Conservation (phyloP, 2,329 filamentous ascomycete species). For the Penicillium sp. region DNA sequence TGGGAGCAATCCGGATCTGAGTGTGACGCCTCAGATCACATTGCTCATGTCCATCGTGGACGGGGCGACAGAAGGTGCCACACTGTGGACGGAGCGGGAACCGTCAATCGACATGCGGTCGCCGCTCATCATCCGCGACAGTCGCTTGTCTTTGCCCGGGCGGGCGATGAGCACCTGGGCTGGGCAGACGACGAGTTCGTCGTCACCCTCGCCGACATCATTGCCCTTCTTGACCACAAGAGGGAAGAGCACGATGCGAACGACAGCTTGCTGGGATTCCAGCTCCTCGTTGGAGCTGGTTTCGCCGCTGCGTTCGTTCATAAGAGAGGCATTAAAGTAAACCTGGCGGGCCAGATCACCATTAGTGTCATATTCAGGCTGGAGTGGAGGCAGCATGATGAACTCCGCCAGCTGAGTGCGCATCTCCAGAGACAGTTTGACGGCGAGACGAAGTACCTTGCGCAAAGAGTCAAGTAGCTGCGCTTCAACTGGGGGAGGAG, state of each 20-base stretch:
- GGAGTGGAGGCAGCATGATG: slow-evolving; percentile 93
- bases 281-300: slow-evolving; percentile 70
- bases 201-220: slow-evolving; percentile 77
- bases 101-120: slow-evolving; percentile 43
- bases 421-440: slow-evolving; percentile 92
- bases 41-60: slow-evolving; percentile 43
- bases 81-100: slow-evolving; percentile 39
- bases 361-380: slow-evolving; percentile 89
- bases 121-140: slow-evolving; percentile 37
- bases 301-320: slow-evolving; percentile 84
- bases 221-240: slow-evolving; percentile 94
- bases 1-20: slow-evolving; percentile 21
- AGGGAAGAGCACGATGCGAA: slow-evolving; percentile 91
- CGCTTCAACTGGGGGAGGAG: slow-evolving; percentile 70
- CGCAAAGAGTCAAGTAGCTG: slow-evolving; percentile 80
- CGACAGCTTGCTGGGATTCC: slow-evolving; percentile 67
- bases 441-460: slow-evolving; percentile 81
- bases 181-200: slow-evolving; percentile 91
- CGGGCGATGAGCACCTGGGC: slow-evolving; percentile 82
- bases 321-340: slow-evolving; percentile 83
- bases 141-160: slow-evolving; percentile 42
- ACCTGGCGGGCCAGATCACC: slow-evolving; percentile 86
- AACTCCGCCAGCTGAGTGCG: slow-evolving; percentile 94
- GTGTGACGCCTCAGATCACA: slow-evolving; percentile 43
- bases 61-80: slow-evolving; percentile 40